Base-by-base conservation (phyloP, 1,139 yeast species). In the Candida dubliniensis region DNA sequence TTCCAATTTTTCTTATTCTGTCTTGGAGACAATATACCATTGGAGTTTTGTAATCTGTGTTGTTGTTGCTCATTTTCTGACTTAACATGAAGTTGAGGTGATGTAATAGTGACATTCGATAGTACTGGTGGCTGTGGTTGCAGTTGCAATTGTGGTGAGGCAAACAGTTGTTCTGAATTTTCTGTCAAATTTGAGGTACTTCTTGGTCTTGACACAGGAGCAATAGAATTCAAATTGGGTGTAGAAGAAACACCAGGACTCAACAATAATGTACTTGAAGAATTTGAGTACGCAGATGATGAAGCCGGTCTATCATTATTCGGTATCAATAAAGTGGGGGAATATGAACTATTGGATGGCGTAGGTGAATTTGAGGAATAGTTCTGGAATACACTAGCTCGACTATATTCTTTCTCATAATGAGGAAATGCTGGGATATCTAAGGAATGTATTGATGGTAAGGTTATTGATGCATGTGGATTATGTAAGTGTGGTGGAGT, bases 1-100 rank as follows among this genome's bases (percentile, higher is more conserved):
- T 77, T 76, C 70, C 71, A 63, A 47, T 56, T 54, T 34, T 47
- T 50, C 41, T 47, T 54, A 13, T 45, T n/a, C 13, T 30, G 42
- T 23, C 43, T 44, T 5, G 50, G 49, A 9, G 50, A 45, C 23
- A 41, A 33, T 2, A 43, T 23, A 14, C 37, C 18, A 11, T 48
- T 42, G 13, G 37, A 37, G 8, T 11, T 26, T 30, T 13, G 35
- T 32, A 29, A 33, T 32, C 33, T 31, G 8, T 25, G 26, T 30
- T 24, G 26, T 30, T 24, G 38, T 14, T 10, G 29, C 9, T 13
- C 34, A 12, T 12, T 30, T 11, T 11, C 38, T 18, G 31, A n/a
- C 5, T 13, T 30, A 3, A 6, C 35, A 5, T 36, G 5, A 18
- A 18, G 23, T 18, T 18, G 23, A 18, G 23, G 23, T 18, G 23